A percentile compares a stretch with the other conserved stretches of the same genome.
These are phyloP conservation scores for Blastocystis sp. DNA, from an alignment of 352 stramenopile species.

Conservation along the genomic window DNA sequence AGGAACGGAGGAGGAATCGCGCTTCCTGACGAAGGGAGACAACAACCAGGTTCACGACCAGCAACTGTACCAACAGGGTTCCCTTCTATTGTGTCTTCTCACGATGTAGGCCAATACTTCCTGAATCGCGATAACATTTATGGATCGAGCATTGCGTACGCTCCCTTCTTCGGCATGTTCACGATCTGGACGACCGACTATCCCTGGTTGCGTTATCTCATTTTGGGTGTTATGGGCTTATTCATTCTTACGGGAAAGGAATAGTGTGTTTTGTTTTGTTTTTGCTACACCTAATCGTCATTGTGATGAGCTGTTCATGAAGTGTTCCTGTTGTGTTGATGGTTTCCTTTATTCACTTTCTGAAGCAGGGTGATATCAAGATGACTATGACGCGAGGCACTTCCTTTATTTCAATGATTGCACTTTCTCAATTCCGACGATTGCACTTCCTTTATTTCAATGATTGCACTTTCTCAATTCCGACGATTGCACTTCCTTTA, in stretches of 20 bases:
- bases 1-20: slow-evolving; percentile 51
- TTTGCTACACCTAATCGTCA: too few species aligned
- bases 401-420: too few species aligned
- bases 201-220: slow-evolving; percentile 53
- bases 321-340: too few species aligned
- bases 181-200: slow-evolving; percentile 68
- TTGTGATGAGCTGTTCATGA: too few species aligned
- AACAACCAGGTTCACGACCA: slow-evolving; percentile 68
- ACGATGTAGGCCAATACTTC: slow-evolving; percentile 41
- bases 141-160: slow-evolving; percentile 30
- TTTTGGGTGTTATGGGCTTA: slow-evolving; percentile 64
- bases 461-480: too few species aligned
- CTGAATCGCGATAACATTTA: slow-evolving; percentile 56
- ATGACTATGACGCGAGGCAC: too few species aligned
- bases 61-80: slow-evolving; percentile 43
- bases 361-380: too few species aligned
- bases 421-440: too few species aligned
- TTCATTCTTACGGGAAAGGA: slow-evolving; percentile 69
- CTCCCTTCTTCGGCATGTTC: slow-evolving; percentile 69
- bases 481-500: too few species aligned
- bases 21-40: slow-evolving; percentile 66
- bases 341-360: too few species aligned
- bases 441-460: too few species aligned
- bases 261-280: slow-evolving; percentile 46
- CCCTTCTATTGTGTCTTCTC: background rate